A percentile compares a stretch with the other conserved stretches of the same genome.
These are phyloP conservation scores for Vanderwaltozyma verrucispora DNA, from an alignment of 805 yeast genomes.

Conservation along the genomic window DNA sequence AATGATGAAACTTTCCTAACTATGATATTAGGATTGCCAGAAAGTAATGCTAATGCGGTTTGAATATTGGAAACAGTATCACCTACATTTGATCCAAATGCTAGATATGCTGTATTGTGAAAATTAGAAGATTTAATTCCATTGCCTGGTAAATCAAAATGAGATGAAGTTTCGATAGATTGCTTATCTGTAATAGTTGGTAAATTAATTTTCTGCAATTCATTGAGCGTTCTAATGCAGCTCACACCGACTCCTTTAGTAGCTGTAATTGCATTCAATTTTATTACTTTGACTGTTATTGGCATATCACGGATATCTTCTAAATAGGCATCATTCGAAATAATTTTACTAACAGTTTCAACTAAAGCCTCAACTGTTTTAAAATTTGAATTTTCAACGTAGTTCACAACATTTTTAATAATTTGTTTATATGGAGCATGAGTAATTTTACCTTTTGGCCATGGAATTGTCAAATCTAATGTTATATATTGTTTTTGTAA, in stretches of 20 bases:
- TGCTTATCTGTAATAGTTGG: background rate
- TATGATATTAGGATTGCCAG: constrained; percentile 31
- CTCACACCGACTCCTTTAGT: constrained; percentile 89
- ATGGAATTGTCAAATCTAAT: constrained; percentile 42
- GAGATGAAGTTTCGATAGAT: constrained; percentile 10
- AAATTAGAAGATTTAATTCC: background rate
- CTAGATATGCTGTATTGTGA: constrained; percentile 32
- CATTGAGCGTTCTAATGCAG: constrained; percentile 38
- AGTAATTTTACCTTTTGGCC: constrained; percentile 17
- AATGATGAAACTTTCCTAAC: constrained; percentile 62
- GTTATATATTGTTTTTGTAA: constrained; percentile 66
- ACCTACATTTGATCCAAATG: constrained; percentile 87
- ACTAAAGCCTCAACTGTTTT: constrained; percentile 92
- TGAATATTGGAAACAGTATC: constrained; percentile 53
- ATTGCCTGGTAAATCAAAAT: constrained; percentile 30
- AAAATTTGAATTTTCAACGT: constrained; percentile 71
- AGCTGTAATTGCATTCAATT: constrained; percentile 80
- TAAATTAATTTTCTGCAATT: constrained; percentile 20
- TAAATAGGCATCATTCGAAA: constrained; percentile 35
- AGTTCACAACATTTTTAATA: constrained; percentile 40
- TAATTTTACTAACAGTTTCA: constrained; percentile 52
- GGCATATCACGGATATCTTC: constrained; percentile 29
- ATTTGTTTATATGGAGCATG: constrained; percentile 28
- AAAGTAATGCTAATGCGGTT: constrained; percentile 37
- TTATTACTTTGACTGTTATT: constrained; percentile 55